Evolutionary conservation across 2,329 filamentous ascomycete genomes (phyloP).

Genomic region (Tolypocladium sp.): DNA sequence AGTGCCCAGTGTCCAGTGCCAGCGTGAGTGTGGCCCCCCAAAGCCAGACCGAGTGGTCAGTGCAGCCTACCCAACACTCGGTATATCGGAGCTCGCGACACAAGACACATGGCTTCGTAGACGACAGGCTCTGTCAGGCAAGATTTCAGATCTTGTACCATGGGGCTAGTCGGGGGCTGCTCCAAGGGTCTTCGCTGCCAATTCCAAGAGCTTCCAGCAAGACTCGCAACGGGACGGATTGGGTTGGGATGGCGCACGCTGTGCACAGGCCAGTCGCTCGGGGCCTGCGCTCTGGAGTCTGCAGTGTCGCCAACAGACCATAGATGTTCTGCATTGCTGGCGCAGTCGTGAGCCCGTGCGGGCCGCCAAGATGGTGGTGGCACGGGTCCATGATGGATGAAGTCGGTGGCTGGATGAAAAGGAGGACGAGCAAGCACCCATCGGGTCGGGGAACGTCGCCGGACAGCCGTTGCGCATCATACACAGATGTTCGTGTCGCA

Average conservation of each 20-base stretch:
- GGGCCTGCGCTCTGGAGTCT: not conserved
- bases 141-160: slow-evolving; percentile 6
- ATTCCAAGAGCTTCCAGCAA: not conserved
- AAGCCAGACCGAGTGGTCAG: not conserved
- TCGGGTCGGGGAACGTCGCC: slow-evolving; percentile 3
- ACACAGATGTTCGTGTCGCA: not conserved
- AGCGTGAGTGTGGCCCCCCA: not conserved
- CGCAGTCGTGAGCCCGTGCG: not conserved
- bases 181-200: slow-evolving; percentile 2
- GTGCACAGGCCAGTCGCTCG: not conserved
- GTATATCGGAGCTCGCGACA: slow-evolving; percentile 1
- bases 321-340: slow-evolving; percentile 4
- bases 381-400: slow-evolving; percentile 1
- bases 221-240: not conserved
- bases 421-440: slow-evolving; percentile 1
- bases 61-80: not conserved
- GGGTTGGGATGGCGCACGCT: not conserved
- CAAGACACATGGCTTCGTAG: slow-evolving; percentile 1
- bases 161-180: not conserved
- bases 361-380: not conserved
- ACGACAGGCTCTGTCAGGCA: slow-evolving; percentile 1
- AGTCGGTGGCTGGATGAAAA: slow-evolving; percentile 3
- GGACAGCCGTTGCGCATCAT: slow-evolving; percentile 1
- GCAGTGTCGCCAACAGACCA: slow-evolving; percentile 3
- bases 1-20: not conserved